Percentiles rank a stretch among this genome's conserved stretches.
These are phyloP conservation scores for Solanum appendiculatum DNA, from an alignment of 257 asterid genomes.

Conservation along the genomic window DNA sequence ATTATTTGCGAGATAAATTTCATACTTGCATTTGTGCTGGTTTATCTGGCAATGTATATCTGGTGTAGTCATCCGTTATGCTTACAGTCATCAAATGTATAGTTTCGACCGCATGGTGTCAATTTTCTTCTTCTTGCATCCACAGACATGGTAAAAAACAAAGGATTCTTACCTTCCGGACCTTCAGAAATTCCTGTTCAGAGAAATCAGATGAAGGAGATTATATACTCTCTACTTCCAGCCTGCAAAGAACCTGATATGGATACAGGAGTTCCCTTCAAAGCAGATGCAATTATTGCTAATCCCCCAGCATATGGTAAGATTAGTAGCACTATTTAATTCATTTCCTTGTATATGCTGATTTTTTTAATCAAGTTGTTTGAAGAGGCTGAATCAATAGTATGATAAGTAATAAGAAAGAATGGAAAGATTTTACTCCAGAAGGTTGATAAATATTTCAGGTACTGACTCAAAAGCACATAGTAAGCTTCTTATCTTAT, in stretches of 20 bases:
- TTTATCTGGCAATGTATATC: background rate
- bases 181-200: constrained; percentile 72
- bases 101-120: background rate
- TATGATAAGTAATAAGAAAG: background rate
- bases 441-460: background rate
- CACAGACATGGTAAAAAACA: constrained; percentile 85
- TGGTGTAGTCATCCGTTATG: background rate
- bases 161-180: constrained; percentile 92
- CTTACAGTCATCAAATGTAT: background rate
- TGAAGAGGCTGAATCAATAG: background rate
- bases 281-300: constrained; percentile 78
- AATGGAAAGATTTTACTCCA: background rate
- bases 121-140: background rate
- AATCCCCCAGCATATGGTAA: constrained; percentile 95
- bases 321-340: background rate
- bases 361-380: background rate
- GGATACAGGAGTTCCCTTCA: constrained; percentile 46
- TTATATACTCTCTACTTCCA: constrained; percentile 64
- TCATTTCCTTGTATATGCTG: background rate
- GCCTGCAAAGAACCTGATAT: constrained; percentile 66
- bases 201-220: constrained; percentile 60
- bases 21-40: background rate
- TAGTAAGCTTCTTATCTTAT: background rate
- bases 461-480: background rate
- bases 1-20: background rate